A percentile compares a stretch with the other conserved stretches of the same genome.
phyloP scores from a whole-genome alignment of 2,329 filamentous ascomycete genomes.

The Beauveria caledonica region DNA sequence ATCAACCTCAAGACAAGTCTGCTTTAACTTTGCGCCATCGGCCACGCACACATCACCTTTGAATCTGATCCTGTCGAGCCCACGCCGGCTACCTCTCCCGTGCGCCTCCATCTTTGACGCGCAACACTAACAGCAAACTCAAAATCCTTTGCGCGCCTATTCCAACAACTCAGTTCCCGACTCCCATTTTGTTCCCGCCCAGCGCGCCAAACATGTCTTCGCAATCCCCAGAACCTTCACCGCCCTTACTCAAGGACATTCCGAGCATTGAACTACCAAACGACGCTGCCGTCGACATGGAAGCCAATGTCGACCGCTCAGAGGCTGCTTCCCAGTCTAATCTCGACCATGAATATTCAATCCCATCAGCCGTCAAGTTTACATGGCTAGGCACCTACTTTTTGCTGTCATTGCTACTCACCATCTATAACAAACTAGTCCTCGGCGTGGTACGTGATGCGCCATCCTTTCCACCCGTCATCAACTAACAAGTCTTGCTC shows the following conservation, averaged over 20 bases:
- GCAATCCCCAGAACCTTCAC: constrained; percentile 23
- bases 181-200: neutral
- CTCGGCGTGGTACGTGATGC: constrained; percentile 37
- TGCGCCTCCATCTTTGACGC: neutral
- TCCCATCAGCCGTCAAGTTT: constrained; percentile 38
- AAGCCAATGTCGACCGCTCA: constrained; percentile 21
- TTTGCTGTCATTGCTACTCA: constrained; percentile 38
- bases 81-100: neutral
- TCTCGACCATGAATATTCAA: constrained; percentile 37
- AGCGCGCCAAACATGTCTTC: constrained; percentile 22
- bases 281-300: constrained; percentile 22
- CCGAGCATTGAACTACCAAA: neutral
- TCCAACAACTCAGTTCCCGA: neutral
- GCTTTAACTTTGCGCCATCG: too few species aligned
- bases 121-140: neutral
- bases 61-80: neutral
- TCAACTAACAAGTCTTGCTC: neutral
- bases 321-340: constrained; percentile 26
- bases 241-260: constrained; percentile 17
- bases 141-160: neutral
- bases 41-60: neutral
- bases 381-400: constrained; percentile 45
- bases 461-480: neutral
- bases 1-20: neutral
- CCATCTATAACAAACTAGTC: constrained; percentile 52